Base-by-base conservation (phyloP, 1,284 basidiomycete species). In the Tetrapyrgos nigripes region DNA sequence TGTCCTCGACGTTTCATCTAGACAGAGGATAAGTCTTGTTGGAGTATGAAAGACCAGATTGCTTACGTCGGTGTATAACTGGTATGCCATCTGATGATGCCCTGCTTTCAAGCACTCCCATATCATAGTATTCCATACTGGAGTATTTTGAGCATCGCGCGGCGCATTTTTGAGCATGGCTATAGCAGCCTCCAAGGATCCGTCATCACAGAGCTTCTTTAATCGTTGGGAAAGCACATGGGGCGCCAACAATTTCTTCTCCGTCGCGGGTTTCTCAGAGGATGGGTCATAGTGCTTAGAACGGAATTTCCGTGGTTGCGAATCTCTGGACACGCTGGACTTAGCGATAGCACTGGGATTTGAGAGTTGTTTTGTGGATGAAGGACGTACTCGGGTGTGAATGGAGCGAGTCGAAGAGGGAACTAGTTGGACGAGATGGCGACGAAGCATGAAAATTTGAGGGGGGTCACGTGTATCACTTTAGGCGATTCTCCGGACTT, bases 1-100 rank as follows among this genome's bases (percentile, higher is more conserved):
- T 91, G 85, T 2, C 89, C 88, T 45, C 92, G 83, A 44, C 91
- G 82, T 70, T 92, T 93, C 90, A 93, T 91, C 92, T 93, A 59
- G 1, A 48, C 31, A 48, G 11, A 52, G 43, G 51, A 44, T 54
- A 21, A 43, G 37, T 62, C 49, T 19, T 45, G 57, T n/a, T 56
- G 29, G 40, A 51, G 45, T 17, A 45, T 33, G n/a, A 23, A 19
- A 47, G 17, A 45, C 19, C 11, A 24, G 26, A 51, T 17, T 9
- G 76, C 88, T 67, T 68, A 92, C 91, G 60, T 93, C 91, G 37
- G 76, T 74, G 70, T 83, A 92, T 24, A 92, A 75, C 19, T 78
- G 68, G 62, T 85, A 89, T 0, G 82, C 83, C 23, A 86, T 70
- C 45, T 86, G 80, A 68, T 79, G 88, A 31, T 80, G 81, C 53